A percentile compares a stretch with the other conserved stretches of the same genome.
Evolutionary conservation across 106 monocot genomes (phyloP).

Genomic region (Agapanthus africanus): DNA sequence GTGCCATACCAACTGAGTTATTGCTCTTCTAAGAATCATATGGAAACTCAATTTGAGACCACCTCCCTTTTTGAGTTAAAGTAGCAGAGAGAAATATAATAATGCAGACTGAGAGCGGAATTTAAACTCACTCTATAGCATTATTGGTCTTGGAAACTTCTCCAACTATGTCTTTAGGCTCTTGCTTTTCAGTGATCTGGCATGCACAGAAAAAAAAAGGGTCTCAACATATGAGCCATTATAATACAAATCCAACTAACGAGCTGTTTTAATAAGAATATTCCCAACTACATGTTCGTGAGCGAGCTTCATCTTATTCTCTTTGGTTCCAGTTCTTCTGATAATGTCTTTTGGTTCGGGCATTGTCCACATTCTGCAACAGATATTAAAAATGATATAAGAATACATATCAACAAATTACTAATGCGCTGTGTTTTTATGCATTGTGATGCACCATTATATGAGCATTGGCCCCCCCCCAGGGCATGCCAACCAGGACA

Average conservation of each 20-base stretch:
- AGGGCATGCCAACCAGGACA: not conserved
- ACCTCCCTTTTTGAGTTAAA: too few relatives aligned
- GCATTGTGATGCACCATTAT: not conserved
- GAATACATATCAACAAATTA: not conserved
- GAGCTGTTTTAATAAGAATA: not conserved
- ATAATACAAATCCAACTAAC: not conserved
- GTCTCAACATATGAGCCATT: not conserved
- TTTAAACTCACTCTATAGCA: constrained; percentile 17
- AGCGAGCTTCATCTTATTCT: constrained; percentile 30
- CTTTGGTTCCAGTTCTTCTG: constrained; percentile 25
- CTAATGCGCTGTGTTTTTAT: not conserved
- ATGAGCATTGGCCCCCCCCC: not conserved
- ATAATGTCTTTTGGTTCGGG: constrained; percentile 63
- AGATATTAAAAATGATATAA: not conserved
- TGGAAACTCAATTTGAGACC: too few relatives aligned
- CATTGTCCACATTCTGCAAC: constrained; percentile 61
- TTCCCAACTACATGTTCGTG: not conserved
- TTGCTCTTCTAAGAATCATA: too few relatives aligned
- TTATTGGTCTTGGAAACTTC: constrained; percentile 22
- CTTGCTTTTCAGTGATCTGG: constrained; percentile 17
- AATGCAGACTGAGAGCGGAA: too few relatives aligned
- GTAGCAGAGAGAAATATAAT: not conserved
- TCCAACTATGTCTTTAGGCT: constrained; percentile 12
- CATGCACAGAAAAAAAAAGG: not conserved
- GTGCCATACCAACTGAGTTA: too few relatives aligned